phyloP scores from a whole-genome alignment of 2,329 filamentous ascomycete genomes.

The Zymoseptoria tritici region DNA sequence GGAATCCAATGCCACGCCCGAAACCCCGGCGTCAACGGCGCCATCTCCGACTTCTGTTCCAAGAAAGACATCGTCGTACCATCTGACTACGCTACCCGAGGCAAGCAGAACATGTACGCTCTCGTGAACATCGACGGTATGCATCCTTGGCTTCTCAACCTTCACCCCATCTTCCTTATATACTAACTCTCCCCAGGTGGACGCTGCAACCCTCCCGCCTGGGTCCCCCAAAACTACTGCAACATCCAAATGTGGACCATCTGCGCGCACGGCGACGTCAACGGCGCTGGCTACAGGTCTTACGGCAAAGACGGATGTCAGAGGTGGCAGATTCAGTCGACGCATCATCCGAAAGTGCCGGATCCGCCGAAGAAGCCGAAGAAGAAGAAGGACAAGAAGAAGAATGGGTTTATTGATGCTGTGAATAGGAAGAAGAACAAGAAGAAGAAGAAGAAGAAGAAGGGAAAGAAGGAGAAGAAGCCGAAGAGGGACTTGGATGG shows the following conservation, averaged over 20 bases:
- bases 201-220: slow-evolving; percentile 8
- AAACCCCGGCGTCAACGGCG: not conserved
- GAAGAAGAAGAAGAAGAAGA: not conserved
- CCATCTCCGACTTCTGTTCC: slow-evolving; percentile 5
- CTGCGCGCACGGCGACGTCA: slow-evolving; percentile 6
- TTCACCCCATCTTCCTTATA: too few species aligned
- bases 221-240: slow-evolving; percentile 16
- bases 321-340: slow-evolving; percentile 2
- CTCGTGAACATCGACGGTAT: too few species aligned
- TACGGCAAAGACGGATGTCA: slow-evolving; percentile 12
- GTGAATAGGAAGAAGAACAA: not conserved
- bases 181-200: too few species aligned
- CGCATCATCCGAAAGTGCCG: not conserved
- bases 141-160: too few species aligned
- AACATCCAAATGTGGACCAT: slow-evolving; percentile 12
- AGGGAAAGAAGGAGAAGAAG: not conserved
- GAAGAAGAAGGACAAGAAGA: not conserved
- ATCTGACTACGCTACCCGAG: not conserved
- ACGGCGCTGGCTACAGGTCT: not conserved
- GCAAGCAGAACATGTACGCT: not conserved
- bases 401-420: not conserved
- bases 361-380: not conserved
- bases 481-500: not conserved
- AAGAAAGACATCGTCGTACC: slow-evolving; percentile 1
- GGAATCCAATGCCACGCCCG: too few species aligned